Base-by-base conservation (phyloP, 441 rosid genomes). In the Pelargonium exstipulatum region DNA sequence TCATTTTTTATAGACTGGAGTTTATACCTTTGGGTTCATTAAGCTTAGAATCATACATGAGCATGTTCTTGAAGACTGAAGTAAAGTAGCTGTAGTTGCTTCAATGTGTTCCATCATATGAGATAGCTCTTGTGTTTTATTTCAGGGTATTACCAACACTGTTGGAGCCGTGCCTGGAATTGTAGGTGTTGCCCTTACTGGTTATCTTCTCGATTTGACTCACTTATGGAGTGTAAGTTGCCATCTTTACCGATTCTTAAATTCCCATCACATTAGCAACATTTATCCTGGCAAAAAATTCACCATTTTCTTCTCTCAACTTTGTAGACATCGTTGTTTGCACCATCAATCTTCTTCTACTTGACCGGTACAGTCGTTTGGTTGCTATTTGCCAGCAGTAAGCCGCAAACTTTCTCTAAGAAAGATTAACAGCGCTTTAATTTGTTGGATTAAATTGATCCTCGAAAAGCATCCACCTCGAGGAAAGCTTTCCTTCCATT, bases 201-300 rank as follows among this genome's bases (percentile, higher is more conserved):
- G 99, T 65, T 90, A 82, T 76, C 86, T 94, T 73, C 90, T 94
- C 1, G 99, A 94, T 82, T 79, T 90, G 70, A 94, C 96, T 72
- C 97, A 90, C 75, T 90, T 96, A 0, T 94, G 96, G 96, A 88
- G 95, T 73, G 97, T 94, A 91, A 88, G 96, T 83, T 72, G 45
- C 69, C 66, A 74, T 18, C 65, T 4, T 4, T 26, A 5, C 37
- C 13, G 26, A 40, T 45, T 35, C 48, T 24, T 46, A 16, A 53
- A n/a, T 14, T 77, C 62, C 1, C 48, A 3, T 12, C 6, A 1
- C 60, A 14, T 5, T 2, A 2, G 10, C 62, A 32, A 8, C 49
- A 16, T 32, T 14, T 16, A 45, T 13, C 26, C 4, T 45, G 24
- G 29, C 29, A 14, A 51, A 14, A 51, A 51, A 5, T 14, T 51